Evolutionary conservation across 2,329 filamentous ascomycete species (phyloP), one percentile per base, ranked within the genome.

Genomic region (Colletotrichum liriopes): DNA sequence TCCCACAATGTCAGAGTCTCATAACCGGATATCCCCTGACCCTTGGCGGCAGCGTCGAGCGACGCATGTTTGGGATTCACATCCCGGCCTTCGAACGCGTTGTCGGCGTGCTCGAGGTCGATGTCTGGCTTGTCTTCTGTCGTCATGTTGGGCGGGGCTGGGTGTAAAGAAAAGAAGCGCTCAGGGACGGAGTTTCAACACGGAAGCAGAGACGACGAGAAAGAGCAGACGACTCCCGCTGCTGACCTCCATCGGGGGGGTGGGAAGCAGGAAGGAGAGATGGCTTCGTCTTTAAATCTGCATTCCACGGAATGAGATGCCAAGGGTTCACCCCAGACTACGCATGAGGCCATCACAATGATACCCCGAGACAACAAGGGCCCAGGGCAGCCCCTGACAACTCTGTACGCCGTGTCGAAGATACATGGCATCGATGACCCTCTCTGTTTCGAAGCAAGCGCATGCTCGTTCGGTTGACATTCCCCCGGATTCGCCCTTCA

Each of bases 1-100:
- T 79, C 70, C 76, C 77, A 78, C n/a, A 73, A n/a, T 1, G 74
- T 74, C 51, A 79, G 60, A 2, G 71, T 75, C 72, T 80, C 77
- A 32, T 78, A 79, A 2, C 77, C 78, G 5, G 78, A 73, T 23
- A 74, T 58, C 9, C 71, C 75, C 62, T 80, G 78, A n/a, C 78
- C 78, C 35, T 73, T 75, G 29, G 71, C 67, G 5, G 74, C 74
- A 14, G 77, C 77, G 18, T 78, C 74, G 41, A 74, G 65, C 20
- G 65, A 62, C 23, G 68, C 71, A 20, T 66, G 52, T 12, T 66
- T 66, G 41, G 63, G 52, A 11, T 39, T 59, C 3, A n/a, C n/a
- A 29, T 41, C 29, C 11, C 37, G 41, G 39, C 58, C 39, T 52
- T 66, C 43, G 32, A 58, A 23, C 6, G 26, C 63, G 5, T 59